A percentile compares a stretch with the other conserved stretches of the same genome.
phyloP scores from a whole-genome alignment of 768 basidiomycete species.

The Boletus tylopilopsis region DNA sequence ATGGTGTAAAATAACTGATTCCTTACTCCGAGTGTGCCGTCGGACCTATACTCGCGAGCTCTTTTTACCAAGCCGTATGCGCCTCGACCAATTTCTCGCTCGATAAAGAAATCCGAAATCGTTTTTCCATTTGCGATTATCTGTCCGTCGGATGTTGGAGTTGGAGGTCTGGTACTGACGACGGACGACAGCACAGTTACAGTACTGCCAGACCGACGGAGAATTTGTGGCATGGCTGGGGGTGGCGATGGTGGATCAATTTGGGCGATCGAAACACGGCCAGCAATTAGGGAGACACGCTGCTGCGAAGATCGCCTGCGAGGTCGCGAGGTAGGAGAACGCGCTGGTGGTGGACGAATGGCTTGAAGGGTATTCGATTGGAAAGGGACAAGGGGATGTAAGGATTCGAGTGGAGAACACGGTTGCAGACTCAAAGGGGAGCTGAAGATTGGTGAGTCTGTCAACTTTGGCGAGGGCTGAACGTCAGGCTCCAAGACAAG shows the following conservation, averaged over 20 bases:
- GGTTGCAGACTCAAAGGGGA: slow-evolving; percentile 35
- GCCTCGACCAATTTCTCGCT: slow-evolving; percentile 87
- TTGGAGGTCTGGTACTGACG: slow-evolving; percentile 59
- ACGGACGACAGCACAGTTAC: slow-evolving; percentile 60
- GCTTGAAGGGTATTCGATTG: slow-evolving; percentile 17
- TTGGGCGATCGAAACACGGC: slow-evolving; percentile 73
- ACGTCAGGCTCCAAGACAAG: slow-evolving; percentile 23
- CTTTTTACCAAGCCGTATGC: slow-evolving; percentile 95
- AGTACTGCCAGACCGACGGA: slow-evolving; percentile 61
- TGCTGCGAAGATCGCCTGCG: slow-evolving; percentile 80
- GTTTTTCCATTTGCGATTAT: slow-evolving; percentile 54
- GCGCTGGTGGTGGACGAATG: slow-evolving; percentile 33
- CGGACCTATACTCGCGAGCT: slow-evolving; percentile 69
- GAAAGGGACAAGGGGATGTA: slow-evolving; percentile 19
- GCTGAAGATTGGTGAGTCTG: slow-evolving; percentile 25
- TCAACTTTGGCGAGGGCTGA: slow-evolving; percentile 28
- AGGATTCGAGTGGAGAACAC: slow-evolving; percentile 26
- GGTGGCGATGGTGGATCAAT: slow-evolving; percentile 70
- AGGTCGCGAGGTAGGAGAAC: slow-evolving; percentile 59
- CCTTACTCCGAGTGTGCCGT: slow-evolving; percentile 83
- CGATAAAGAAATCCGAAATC: slow-evolving; percentile 83
- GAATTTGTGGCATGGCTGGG: slow-evolving; percentile 54
- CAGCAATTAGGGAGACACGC: slow-evolving; percentile 79
- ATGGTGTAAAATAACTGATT: slow-evolving; percentile 7
- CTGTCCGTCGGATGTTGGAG: slow-evolving; percentile 39